A percentile compares a stretch with the other conserved stretches of the same genome.
phyloP scores from a whole-genome alignment of 192 early-diverging fungal genomes.

The Coemansia pectinata region DNA sequence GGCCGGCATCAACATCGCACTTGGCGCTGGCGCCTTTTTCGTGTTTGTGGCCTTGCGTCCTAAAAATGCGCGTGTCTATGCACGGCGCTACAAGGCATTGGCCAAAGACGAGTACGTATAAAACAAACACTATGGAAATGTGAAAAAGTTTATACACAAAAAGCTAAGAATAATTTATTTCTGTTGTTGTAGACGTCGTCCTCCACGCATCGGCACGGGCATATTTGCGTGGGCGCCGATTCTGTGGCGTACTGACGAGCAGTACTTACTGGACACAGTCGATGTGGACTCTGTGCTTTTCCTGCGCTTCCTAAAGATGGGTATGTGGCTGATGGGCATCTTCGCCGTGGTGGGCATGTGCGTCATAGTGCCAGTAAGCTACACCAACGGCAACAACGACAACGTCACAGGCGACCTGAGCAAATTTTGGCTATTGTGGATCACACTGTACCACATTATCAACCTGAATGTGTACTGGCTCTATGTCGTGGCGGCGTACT shows the following conservation, averaged over 20 bases:
- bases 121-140: not conserved
- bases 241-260: slow-evolving; percentile 61
- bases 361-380: slow-evolving; percentile 66
- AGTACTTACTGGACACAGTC: slow-evolving; percentile 62
- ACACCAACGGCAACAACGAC: slow-evolving; percentile 59
- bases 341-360: slow-evolving; percentile 62
- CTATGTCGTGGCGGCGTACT: slow-evolving; percentile 62
- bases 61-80: slow-evolving; percentile 58
- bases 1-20: slow-evolving; percentile 61
- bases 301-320: slow-evolving; percentile 65
- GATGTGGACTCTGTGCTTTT: slow-evolving; percentile 74
- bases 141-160: not conserved
- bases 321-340: slow-evolving; percentile 59
- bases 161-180: not conserved
- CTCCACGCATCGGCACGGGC: slow-evolving; percentile 65
- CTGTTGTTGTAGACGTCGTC: slow-evolving; percentile 54
- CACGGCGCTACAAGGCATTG: slow-evolving; percentile 54
- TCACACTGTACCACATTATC: slow-evolving; percentile 56
- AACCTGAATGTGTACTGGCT: slow-evolving; percentile 61
- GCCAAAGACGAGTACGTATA: slow-evolving; percentile 36
- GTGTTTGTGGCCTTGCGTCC: slow-evolving; percentile 62
- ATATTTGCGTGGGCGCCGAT: slow-evolving; percentile 67
- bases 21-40: slow-evolving; percentile 57
- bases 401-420: slow-evolving; percentile 29
- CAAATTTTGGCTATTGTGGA: slow-evolving; percentile 41